These are phyloP conservation scores for Mallotus nudiflorus DNA, from an alignment of 345 rosid genomes.

Conservation along the genomic window DNA sequence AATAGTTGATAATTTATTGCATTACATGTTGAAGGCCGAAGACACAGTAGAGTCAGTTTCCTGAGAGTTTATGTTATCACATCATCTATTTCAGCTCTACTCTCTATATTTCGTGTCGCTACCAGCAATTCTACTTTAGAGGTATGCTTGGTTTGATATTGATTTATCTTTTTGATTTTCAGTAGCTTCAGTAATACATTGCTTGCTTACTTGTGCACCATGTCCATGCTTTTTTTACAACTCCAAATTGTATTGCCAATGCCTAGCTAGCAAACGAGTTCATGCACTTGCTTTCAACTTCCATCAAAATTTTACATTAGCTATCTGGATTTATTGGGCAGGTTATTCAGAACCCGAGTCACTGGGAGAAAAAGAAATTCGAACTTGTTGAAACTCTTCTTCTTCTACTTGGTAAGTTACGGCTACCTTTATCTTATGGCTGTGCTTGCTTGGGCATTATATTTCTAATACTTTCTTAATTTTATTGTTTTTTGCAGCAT, in stretches of 20 bases:
- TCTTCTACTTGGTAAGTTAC: slow-evolving; percentile 45
- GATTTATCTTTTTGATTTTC: no score
- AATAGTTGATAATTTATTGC: background rate
- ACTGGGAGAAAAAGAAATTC: slow-evolving; percentile 38
- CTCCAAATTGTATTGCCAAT: no score
- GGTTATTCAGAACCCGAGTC: slow-evolving; percentile 32
- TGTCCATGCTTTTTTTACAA: no score
- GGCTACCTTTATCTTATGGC: background rate
- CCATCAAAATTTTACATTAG: background rate
- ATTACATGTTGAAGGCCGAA: slow-evolving; percentile 46
- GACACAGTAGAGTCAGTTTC: slow-evolving; percentile 45
- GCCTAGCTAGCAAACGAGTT: no score
- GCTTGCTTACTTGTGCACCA: no score
- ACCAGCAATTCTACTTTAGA: slow-evolving; percentile 39
- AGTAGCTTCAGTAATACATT: background rate
- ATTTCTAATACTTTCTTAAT: background rate
- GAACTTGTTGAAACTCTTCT: slow-evolving; percentile 35
- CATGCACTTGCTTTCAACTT: background rate
- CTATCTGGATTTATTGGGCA: slow-evolving; percentile 10
- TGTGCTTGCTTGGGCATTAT: background rate
- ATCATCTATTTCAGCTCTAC: slow-evolving; percentile 38
- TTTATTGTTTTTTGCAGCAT: slow-evolving; percentile 31
- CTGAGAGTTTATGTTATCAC: slow-evolving; percentile 47
- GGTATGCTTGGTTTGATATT: slow-evolving; percentile 29
- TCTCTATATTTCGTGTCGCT: slow-evolving; percentile 39